Conservation (phyloP, 768 basidiomycete genomes). For the Omphalotus guepiniiformis region DNA sequence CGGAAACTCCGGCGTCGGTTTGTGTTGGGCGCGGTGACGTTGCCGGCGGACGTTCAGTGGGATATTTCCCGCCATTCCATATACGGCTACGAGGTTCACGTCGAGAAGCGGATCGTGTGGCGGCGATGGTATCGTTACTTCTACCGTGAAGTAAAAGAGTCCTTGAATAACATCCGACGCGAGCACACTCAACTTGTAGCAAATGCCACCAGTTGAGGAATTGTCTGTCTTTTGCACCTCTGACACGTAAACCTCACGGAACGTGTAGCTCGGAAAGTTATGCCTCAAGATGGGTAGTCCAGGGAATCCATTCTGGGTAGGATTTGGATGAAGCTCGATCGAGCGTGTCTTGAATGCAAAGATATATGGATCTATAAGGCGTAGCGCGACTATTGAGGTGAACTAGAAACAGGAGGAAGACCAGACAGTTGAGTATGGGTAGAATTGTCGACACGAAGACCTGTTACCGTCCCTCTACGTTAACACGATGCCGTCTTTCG, state of each 20-base stretch:
- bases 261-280: constrained; percentile 27
- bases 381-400: constrained; percentile 38
- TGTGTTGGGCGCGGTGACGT: background rate
- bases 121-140: constrained; percentile 18
- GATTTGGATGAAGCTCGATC: constrained; percentile 40
- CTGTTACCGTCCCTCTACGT: constrained; percentile 27
- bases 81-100: constrained; percentile 39
- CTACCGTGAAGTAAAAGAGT: constrained; percentile 45
- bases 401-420: constrained; percentile 21
- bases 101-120: constrained; percentile 25
- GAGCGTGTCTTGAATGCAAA: constrained; percentile 49
- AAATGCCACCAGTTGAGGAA: background rate
- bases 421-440: background rate
- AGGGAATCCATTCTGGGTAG: constrained; percentile 11
- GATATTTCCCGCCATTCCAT: constrained; percentile 32
- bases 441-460: background rate
- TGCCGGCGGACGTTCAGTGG: constrained; percentile 8
- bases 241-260: constrained; percentile 43
- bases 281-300: constrained; percentile 19
- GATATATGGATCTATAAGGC: constrained; percentile 45
- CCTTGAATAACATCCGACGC: constrained; percentile 44
- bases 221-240: constrained; percentile 15
- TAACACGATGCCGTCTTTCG: background rate
- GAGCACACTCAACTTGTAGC: constrained; percentile 34
- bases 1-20: constrained; percentile 8